Conservation (phyloP, 768 basidiomycete species). For the Coprinopsis cinerea region DNA sequence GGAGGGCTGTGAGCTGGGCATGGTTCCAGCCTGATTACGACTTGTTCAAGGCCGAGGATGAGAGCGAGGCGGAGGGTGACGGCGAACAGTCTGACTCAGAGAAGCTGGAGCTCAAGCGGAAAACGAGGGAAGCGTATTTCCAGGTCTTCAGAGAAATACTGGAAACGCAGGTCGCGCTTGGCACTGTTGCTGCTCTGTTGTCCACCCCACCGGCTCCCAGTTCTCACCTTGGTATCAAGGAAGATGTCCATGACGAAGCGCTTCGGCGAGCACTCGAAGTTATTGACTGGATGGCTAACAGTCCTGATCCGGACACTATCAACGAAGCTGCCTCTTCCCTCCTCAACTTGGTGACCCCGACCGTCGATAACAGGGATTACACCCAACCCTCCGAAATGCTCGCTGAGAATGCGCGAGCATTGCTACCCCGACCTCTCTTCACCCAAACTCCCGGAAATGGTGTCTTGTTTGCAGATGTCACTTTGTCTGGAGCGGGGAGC, state of each 20-base stretch:
- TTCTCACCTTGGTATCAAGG: conserved; percentile 14
- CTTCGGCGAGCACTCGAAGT: conserved; percentile 44
- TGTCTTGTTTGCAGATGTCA: conserved; percentile 17
- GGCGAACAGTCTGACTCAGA: background rate
- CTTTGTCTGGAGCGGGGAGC: background rate
- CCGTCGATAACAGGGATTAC: background rate
- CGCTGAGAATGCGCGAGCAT: conserved; percentile 14
- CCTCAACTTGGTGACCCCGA: conserved; percentile 12
- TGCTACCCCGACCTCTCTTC: conserved; percentile 47
- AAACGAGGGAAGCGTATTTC: conserved; percentile 34
- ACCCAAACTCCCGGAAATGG: conserved; percentile 37
- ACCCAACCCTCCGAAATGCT: background rate
- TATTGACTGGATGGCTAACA: conserved; percentile 51
- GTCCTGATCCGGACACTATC: conserved; percentile 49
- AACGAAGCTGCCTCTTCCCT: conserved; percentile 38
- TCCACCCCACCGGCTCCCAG: background rate
- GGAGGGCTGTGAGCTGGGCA: conserved; percentile 62
- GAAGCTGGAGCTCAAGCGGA: conserved; percentile 1
- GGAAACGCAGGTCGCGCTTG: conserved; percentile 45
- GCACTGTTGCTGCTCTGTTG: conserved; percentile 53
- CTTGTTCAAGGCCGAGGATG: conserved; percentile 18
- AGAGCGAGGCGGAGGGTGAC: conserved; percentile 6
- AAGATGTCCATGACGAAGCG: conserved; percentile 28
- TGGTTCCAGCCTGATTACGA: conserved; percentile 46
- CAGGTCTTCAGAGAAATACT: conserved; percentile 45